Base-by-base conservation (phyloP, 2,329 filamentous ascomycete genomes). In the Simplicillium aogashimaense region DNA sequence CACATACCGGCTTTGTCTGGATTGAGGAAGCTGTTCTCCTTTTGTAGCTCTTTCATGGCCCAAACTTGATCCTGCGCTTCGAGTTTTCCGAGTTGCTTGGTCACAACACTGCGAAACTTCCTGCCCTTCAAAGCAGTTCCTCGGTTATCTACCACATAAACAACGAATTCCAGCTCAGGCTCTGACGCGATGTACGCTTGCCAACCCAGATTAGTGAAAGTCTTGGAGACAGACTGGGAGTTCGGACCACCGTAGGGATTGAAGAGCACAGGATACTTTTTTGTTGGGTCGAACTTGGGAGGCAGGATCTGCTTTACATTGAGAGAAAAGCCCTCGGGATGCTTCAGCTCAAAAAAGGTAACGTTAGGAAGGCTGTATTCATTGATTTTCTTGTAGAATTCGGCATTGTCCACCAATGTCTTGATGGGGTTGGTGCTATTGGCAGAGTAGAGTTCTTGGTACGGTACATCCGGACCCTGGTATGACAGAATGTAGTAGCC, bases 21-120 rank as follows among this genome's bases (percentile, higher is more conserved):
- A 50, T 84, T 74, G 42, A 83, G 66, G 53, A 68, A 84, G 0
- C 58, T 41, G 43, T 71, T 63, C 42, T 65, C 61, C 28, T 60
- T 54, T 1, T 67, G 63, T 3, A 81, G 64, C 51, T 77, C 57
- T 43, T 70, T 62, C 0, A 79, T 80, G 0, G 78, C 80, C 70
- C 74, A 83, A 48, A 83, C 72, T 53, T 85, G 81, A 52, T 85
- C 81, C 15, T 71, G 56, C 0, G 80, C 70, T 52, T 85, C 81
- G 3, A 82, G 66, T 28, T 70, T 66, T 12, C 81, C 81, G 0
- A 85, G 70, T 17, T 75, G 75, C 3, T 65, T 65, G 0, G 75
- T 62, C 0, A 84, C 78, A 2, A 66, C 51, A 1, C 70, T 66
- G 2, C 79, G 73, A 63, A 81, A 84, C 2, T 63, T 66, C 13